Evolutionary conservation across 768 basidiomycete genomes (phyloP).

Genomic region (Serpula lacrymans): DNA sequence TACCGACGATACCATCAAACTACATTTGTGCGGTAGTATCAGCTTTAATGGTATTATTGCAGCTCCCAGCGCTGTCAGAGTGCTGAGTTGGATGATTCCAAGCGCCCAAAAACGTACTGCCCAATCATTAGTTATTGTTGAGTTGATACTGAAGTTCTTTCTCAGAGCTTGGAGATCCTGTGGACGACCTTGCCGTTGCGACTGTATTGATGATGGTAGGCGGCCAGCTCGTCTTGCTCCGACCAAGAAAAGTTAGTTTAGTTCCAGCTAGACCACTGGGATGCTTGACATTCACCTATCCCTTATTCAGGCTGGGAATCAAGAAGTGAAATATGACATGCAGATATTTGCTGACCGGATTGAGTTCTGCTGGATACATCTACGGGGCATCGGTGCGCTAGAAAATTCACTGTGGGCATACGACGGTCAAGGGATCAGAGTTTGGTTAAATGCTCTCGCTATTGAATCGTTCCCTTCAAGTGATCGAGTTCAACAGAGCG

Average conservation of each 20-base stretch:
- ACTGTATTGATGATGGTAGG: conserved; percentile 96
- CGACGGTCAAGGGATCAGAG: conserved; percentile 82
- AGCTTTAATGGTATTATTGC: conserved; percentile 89
- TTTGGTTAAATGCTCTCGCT: conserved; percentile 94
- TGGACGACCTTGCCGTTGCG: conserved; percentile 87
- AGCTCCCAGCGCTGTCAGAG: conserved; percentile 78
- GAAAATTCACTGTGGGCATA: conserved; percentile 99
- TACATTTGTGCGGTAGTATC: conserved; percentile 93
- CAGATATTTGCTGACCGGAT: conserved; percentile 96
- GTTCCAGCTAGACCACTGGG: not conserved
- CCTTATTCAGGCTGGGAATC: conserved; percentile 61
- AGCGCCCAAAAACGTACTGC: conserved; percentile 86
- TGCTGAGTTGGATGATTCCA: conserved; percentile 97
- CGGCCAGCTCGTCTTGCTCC: conserved; percentile 83
- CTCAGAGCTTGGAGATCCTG: conserved; percentile 91
- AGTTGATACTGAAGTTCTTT: conserved; percentile 10
- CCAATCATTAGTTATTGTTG: not conserved
- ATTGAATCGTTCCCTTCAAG: conserved; percentile 61
- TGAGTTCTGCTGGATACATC: conserved; percentile 98
- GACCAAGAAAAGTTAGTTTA: conserved; percentile 73
- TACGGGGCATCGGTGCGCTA: conserved; percentile 86
- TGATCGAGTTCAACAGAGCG: conserved; percentile 41
- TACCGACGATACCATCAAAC: conserved; percentile 74
- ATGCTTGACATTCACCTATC: conserved; percentile 5
- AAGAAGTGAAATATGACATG: conserved; percentile 96